A percentile compares a stretch with the other conserved stretches of the same genome.
Conservation (phyloP, 257 asterid species). For the Ligustrum vulgare region DNA sequence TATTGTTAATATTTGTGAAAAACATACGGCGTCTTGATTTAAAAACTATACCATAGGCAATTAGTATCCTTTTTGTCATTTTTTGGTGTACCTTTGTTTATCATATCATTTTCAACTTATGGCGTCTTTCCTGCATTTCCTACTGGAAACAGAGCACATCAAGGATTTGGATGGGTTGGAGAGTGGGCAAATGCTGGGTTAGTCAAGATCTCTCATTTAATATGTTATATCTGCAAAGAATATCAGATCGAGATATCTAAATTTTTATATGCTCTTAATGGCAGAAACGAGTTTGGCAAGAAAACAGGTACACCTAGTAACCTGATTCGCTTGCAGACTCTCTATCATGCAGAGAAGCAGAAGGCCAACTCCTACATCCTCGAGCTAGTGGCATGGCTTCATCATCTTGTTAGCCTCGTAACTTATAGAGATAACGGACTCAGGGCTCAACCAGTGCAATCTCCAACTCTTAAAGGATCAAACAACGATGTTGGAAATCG, state of each 20-base stretch:
- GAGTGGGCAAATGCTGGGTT: conserved; percentile 98
- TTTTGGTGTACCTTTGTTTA: conserved; percentile 13
- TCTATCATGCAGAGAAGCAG: conserved; percentile 60
- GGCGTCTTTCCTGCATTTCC: conserved; percentile 20
- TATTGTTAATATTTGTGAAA: background rate
- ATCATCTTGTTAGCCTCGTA: conserved; percentile 46
- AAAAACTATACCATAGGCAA: too few relatives aligned
- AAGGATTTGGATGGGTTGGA: conserved; percentile 99
- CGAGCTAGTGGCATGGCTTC: conserved; percentile 59
- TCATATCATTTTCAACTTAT: background rate
- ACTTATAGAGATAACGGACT: conserved; percentile 42
- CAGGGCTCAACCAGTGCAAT: conserved; percentile 30
- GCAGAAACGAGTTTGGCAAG: conserved; percentile 63
- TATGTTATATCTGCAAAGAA: background rate
- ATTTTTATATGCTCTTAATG: background rate
- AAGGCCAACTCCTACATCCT: conserved; percentile 52
- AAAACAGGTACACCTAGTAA: conserved; percentile 28
- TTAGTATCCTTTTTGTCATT: background rate
- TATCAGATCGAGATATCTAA: background rate
- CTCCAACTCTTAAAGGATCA: conserved; percentile 40
- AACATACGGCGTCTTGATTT: too few relatives aligned
- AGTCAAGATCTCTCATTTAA: conserved; percentile 24
- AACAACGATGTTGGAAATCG: conserved; percentile 8
- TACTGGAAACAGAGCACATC: conserved; percentile 75
- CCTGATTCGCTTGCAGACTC: conserved; percentile 57